Percentiles rank a stretch among this genome's conserved stretches.
These are phyloP conservation scores for Fraxinus platypoda DNA, from an alignment of 305 asterid genomes.

Conservation along the genomic window DNA sequence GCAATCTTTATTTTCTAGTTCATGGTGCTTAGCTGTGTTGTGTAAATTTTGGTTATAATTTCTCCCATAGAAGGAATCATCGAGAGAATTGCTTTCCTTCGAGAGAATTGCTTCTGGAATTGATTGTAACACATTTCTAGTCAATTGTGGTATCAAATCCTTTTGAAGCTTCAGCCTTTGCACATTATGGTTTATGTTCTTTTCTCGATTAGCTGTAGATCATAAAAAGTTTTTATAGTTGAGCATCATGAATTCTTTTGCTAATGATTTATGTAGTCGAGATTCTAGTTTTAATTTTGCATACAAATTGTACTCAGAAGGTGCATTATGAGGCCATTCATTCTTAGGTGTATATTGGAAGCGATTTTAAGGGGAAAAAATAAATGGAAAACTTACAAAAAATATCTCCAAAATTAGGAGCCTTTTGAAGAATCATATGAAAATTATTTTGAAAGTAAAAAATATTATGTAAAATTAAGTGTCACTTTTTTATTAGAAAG, in stretches of 20 bases:
- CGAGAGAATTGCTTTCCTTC: not conserved
- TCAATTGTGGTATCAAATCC: not conserved
- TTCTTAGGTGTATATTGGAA: too few species aligned
- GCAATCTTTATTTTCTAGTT: not conserved
- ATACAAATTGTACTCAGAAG: too few species aligned
- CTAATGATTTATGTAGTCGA: not conserved
- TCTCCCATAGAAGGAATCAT: not conserved
- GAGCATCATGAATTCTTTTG: not conserved
- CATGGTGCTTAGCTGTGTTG: not conserved
- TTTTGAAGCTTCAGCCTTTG: not conserved
- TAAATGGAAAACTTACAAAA: too few species aligned
- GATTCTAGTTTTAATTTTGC: too few species aligned
- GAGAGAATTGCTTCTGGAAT: not conserved
- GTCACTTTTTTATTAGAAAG: too few species aligned
- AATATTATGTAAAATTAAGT: too few species aligned
- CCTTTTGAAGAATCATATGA: too few species aligned
- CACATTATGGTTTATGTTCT: not conserved
- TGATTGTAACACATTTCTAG: not conserved
- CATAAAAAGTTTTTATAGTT: not conserved
- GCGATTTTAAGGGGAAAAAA: too few species aligned
- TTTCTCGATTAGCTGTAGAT: not conserved
- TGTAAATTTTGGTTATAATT: not conserved
- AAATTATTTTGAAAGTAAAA: too few species aligned
- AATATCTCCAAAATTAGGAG: too few species aligned
- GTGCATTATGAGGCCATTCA: too few species aligned